Conservation (phyloP, 164 flowering plant species). For the Houttuynia cordata region DNA sequence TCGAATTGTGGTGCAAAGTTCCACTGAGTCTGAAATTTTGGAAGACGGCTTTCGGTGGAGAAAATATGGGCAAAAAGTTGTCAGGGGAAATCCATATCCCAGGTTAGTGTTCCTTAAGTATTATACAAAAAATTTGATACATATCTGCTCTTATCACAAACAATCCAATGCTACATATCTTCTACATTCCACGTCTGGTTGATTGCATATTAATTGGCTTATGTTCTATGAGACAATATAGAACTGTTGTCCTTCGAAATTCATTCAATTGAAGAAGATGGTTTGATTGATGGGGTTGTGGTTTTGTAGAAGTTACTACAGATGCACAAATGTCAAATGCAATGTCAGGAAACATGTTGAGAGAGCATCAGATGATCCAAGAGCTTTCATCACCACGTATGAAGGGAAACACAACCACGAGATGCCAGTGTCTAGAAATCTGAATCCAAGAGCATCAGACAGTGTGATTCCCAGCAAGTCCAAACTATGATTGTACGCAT, state of each 20-base stretch:
- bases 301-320: slow-evolving; percentile 70
- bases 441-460: slow-evolving; percentile 27
- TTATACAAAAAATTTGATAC: background rate
- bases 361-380: slow-evolving; percentile 71
- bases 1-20: slow-evolving; percentile 27
- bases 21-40: slow-evolving; percentile 44
- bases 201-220: background rate
- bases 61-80: slow-evolving; percentile 96
- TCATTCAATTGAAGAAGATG: background rate
- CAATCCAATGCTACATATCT: background rate
- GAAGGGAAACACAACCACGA: slow-evolving; percentile 91
- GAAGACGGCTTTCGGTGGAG: slow-evolving; percentile 96
- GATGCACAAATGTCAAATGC: slow-evolving; percentile 37
- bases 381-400: slow-evolving; percentile 70
- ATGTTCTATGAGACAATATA: background rate
- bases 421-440: slow-evolving; percentile 35
- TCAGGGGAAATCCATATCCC: slow-evolving; percentile 88
- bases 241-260: background rate
- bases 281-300: background rate
- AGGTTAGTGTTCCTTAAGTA: slow-evolving; percentile 33
- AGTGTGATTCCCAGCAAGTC: slow-evolving; percentile 18
- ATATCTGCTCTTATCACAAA: background rate
- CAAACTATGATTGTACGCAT: slow-evolving; percentile 7
- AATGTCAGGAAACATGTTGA: slow-evolving; percentile 84
- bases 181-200: background rate